These are phyloP conservation scores for Mycosarcoma mackinlayi DNA, from an alignment of 1,284 basidiomycete genomes.

Conservation along the genomic window DNA sequence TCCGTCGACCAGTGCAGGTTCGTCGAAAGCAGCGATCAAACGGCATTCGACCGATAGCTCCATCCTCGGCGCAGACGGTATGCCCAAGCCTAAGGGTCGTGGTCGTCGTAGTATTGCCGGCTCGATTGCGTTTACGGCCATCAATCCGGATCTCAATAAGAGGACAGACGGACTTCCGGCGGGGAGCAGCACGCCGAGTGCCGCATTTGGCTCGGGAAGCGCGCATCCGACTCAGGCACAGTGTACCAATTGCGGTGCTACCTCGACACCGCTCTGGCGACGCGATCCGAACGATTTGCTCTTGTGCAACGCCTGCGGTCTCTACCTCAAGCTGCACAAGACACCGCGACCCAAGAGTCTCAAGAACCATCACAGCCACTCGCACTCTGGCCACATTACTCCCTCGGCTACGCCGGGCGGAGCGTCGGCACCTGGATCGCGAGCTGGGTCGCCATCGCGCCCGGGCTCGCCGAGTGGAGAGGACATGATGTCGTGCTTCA, in stretches of 20 bases:
- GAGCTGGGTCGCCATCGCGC: slow-evolving; percentile 34
- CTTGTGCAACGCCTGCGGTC: slow-evolving; percentile 66
- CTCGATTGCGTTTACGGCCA: slow-evolving; percentile 41
- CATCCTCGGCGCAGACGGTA: slow-evolving; percentile 11
- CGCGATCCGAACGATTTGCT: slow-evolving; percentile 59
- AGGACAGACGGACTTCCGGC: slow-evolving; percentile 17
- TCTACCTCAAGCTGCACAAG: slow-evolving; percentile 67
- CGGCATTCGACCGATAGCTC: slow-evolving; percentile 41
- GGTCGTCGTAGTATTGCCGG: slow-evolving; percentile 46
- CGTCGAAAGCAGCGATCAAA: slow-evolving; percentile 20
- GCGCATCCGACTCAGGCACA: slow-evolving; percentile 36
- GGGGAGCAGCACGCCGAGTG: slow-evolving; percentile 20
- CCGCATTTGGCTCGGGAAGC: slow-evolving; percentile 24
- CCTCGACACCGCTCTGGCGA: slow-evolving; percentile 63
- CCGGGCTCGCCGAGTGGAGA: slow-evolving; percentile 30
- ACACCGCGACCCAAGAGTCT: slow-evolving; percentile 59
- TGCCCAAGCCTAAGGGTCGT: slow-evolving; percentile 36
- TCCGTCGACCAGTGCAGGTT: slow-evolving; percentile 12
- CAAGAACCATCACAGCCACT: slow-evolving; percentile 54
- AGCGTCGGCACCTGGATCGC: slow-evolving; percentile 40
- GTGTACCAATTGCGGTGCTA: slow-evolving; percentile 65
- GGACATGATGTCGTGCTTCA: slow-evolving; percentile 57
- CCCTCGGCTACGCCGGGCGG: slow-evolving; percentile 50
- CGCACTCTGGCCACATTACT: slow-evolving; percentile 48
- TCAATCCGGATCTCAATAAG: slow-evolving; percentile 43